Evolutionary conservation across 2,329 filamentous ascomycete species (phyloP).

Genomic region (Chaetoscypha palmicola): DNA sequence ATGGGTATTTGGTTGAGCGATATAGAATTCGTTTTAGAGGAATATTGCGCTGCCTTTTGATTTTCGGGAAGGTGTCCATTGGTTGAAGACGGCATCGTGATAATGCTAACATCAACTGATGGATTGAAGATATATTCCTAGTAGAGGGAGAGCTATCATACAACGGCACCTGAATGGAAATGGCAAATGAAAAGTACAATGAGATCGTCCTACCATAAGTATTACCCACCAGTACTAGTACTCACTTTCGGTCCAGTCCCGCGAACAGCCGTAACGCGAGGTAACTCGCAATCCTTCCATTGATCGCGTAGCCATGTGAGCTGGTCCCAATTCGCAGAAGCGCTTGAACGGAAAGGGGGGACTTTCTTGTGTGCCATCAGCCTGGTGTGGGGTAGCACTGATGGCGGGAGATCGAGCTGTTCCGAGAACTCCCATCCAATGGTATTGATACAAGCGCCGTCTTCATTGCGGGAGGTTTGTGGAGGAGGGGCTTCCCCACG

Average conservation of each 20-base stretch:
- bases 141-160: no score
- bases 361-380: no score
- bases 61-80: constrained; percentile 6
- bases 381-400: background rate
- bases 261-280: constrained; percentile 1
- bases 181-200: background rate
- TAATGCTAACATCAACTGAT: no score
- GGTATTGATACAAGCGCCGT: background rate
- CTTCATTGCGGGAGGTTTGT: background rate
- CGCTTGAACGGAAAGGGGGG: no score
- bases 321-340: no score
- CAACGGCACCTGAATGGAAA: no score
- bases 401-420: background rate
- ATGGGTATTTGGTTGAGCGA: constrained; percentile 33
- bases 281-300: no score
- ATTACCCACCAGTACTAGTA: background rate
- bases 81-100: background rate
- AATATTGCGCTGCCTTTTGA: constrained; percentile 6
- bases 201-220: background rate
- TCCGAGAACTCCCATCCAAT: background rate
- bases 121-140: no score
- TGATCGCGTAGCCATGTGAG: no score
- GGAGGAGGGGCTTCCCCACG: background rate
- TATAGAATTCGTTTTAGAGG: constrained; percentile 3
- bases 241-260: background rate